phyloP scores from a whole-genome alignment of 2,329 filamentous ascomycete species.

The Epichloe sp. region DNA sequence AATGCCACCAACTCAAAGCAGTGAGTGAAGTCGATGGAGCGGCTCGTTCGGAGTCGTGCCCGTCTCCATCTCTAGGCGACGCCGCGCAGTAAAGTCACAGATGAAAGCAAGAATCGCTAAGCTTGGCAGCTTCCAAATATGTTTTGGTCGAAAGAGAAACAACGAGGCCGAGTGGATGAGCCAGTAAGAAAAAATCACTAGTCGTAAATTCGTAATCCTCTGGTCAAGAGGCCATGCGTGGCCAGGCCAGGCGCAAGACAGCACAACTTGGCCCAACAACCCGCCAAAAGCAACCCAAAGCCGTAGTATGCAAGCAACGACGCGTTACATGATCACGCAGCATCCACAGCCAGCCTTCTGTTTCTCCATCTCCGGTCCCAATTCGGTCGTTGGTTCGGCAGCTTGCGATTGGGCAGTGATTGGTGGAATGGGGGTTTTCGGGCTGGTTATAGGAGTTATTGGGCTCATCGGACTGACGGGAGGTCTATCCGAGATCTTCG shows the following conservation, averaged over 20 bases:
- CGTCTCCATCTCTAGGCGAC: background rate
- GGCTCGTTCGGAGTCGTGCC: background rate
- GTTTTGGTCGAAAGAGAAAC: background rate
- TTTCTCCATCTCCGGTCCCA: constrained; percentile 15
- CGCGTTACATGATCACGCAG: constrained; percentile 35
- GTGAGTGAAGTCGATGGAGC: background rate
- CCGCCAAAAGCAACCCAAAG: background rate
- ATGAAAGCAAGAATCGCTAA: constrained; percentile 5
- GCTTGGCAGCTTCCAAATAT: background rate
- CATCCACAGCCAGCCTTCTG: constrained; percentile 33
- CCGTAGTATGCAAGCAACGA: background rate
- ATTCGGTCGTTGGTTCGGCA: constrained; percentile 1
- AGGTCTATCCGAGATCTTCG: constrained; percentile 34
- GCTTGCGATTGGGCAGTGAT: constrained; percentile 11
- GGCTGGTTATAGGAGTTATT: constrained; percentile 23
- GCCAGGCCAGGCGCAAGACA: background rate
- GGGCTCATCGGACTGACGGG: constrained; percentile 27
- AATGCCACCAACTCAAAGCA: background rate
- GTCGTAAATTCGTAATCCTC: constrained; percentile 14
- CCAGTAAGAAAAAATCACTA: background rate
- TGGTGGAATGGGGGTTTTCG: constrained; percentile 18
- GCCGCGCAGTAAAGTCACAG: background rate
- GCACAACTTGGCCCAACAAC: background rate
- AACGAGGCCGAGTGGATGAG: background rate
- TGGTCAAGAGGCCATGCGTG: background rate